These are phyloP conservation scores for Fusarium begoniae DNA, from an alignment of 2,329 filamentous ascomycete species.

Conservation along the genomic window DNA sequence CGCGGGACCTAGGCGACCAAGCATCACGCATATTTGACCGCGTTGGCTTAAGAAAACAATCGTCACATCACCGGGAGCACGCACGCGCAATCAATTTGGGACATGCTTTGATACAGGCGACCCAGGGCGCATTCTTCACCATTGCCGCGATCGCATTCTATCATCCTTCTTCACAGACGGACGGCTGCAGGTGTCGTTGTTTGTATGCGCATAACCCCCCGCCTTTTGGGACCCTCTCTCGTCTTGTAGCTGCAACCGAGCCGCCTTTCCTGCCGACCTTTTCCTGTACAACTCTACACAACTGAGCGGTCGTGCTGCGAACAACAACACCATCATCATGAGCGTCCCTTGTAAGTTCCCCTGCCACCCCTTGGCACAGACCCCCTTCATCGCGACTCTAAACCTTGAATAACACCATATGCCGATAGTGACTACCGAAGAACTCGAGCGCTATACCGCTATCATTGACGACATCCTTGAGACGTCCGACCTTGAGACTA, in stretches of 20 bases:
- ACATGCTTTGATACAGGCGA: constrained; percentile 37
- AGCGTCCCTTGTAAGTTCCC: constrained; percentile 39
- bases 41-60: constrained; percentile 23
- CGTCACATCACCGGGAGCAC: background rate
- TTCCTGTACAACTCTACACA: constrained; percentile 19
- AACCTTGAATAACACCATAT: constrained; percentile 7
- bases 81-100: constrained; percentile 15
- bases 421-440: constrained; percentile 59
- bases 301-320: background rate
- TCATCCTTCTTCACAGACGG: constrained; percentile 9
- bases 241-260: constrained; percentile 17
- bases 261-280: constrained; percentile 1
- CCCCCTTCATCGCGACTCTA: background rate
- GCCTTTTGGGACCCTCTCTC: constrained; percentile 15
- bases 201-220: constrained; percentile 30
- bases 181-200: constrained; percentile 12
- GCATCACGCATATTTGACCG: constrained; percentile 39
- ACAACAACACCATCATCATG: constrained; percentile 31
- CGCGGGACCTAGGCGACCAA: constrained; percentile 39
- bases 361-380: constrained; percentile 8
- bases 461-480: constrained; percentile 69
- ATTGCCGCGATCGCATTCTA: constrained; percentile 30
- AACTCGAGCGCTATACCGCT: constrained; percentile 62
- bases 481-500: constrained; percentile 68
- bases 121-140: constrained; percentile 30